phyloP scores from a whole-genome alignment of 2,329 filamentous ascomycete genomes.

The Cladorrhinum sp. region DNA sequence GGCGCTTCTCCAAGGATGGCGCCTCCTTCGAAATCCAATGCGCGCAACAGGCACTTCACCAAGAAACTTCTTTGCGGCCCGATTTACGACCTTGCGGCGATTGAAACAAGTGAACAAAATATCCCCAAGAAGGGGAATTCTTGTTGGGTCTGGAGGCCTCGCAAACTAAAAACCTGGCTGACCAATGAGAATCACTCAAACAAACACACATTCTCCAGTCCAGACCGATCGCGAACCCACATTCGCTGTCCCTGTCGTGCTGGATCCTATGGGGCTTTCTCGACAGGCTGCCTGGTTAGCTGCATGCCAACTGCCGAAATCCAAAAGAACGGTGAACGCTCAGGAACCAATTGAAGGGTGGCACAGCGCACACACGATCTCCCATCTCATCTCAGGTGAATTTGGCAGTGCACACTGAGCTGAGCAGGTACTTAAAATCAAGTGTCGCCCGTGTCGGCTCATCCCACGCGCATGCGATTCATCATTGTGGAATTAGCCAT shows the following conservation, averaged over 20 bases:
- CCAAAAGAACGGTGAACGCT: background rate
- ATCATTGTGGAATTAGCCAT: background rate
- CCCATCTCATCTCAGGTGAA: background rate
- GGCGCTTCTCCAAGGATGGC: background rate
- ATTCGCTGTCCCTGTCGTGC: background rate
- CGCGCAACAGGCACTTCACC: background rate
- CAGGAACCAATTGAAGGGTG: background rate
- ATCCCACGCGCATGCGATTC: background rate
- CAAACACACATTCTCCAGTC: background rate
- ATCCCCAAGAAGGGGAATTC: background rate
- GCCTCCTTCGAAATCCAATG: background rate
- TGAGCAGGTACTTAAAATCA: background rate
- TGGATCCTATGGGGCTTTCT: background rate
- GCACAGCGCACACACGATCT: background rate
- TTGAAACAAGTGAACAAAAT: no score
- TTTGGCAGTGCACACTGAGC: background rate
- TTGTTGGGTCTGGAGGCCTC: slow-evolving; percentile 1
- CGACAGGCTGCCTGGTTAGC: background rate
- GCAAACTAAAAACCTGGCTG: background rate
- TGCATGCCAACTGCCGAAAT: background rate
- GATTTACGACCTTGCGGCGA: background rate
- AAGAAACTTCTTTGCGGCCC: background rate
- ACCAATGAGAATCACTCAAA: slow-evolving; percentile 4
- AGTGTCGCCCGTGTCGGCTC: background rate
- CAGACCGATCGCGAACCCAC: background rate